These are phyloP conservation scores for Rosa hybrid DNA, from an alignment of 331 rosid species.

Conservation along the genomic window DNA sequence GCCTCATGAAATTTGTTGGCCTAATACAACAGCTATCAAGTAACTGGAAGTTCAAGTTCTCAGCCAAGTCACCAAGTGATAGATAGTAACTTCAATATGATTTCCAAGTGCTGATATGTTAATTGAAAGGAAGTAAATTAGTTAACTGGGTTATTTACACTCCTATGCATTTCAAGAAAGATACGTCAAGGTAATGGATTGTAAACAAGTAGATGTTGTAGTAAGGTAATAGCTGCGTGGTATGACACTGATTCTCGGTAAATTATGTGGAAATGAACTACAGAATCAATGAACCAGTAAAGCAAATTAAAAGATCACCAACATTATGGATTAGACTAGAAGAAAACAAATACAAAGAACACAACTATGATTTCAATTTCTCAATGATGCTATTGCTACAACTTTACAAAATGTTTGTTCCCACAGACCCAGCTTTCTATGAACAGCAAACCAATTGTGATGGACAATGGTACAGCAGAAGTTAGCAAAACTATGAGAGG, in stretches of 20 bases:
- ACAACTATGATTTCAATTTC: slow-evolving; percentile 16
- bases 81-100: background rate
- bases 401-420: slow-evolving; percentile 35
- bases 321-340: background rate
- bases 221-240: background rate
- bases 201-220: background rate
- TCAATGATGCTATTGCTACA: slow-evolving; percentile 29
- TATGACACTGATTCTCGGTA: background rate
- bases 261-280: background rate
- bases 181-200: background rate
- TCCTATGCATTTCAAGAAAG: background rate
- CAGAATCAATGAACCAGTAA: background rate
- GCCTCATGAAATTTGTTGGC: background rate
- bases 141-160: background rate
- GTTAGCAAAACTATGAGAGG: slow-evolving; percentile 58
- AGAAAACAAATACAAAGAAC: slow-evolving; percentile 1
- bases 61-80: background rate
- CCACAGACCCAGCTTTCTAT: slow-evolving; percentile 33
- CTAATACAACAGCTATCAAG: background rate
- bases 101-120: background rate
- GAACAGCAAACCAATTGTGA: slow-evolving; percentile 25
- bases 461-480: slow-evolving; percentile 33
- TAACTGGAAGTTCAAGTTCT: background rate
- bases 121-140: background rate
- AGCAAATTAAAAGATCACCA: background rate